Evolutionary conservation across 345 rosid species (phyloP), one percentile per base, ranked within the genome.

Genomic region (Cardamine resedifolia): DNA sequence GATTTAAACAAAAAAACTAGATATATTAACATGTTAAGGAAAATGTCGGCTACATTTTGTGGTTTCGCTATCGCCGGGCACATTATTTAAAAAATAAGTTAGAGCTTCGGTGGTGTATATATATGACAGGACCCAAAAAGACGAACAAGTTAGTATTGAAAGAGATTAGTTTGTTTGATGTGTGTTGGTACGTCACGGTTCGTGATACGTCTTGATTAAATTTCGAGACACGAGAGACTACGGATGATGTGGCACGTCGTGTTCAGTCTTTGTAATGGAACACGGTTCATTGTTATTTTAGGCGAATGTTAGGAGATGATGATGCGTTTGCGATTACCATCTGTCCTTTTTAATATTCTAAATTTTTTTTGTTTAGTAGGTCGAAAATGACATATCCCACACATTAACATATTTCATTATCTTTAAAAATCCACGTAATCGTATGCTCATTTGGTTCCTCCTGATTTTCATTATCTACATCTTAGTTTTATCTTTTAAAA

Each of bases 161-260:
- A 64, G 49, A 12, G 49, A 73, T 24, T 28, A 59, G 51, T 47
- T 66, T 27, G 66, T 66, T 48, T 57, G 24, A 15, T 58, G 34
- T 38, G 71, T 48, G 72, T 65, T 65, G 72, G 49, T 64, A 73
- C 43, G 71, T 57, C 71, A 57, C 10, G 51, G 51, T 65, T 64
- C 77, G 51, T 39, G 50, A 34, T 12, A 56, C 30, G 49, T 31
- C 39, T 64, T 26, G 47, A 28, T 55, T 43, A 18, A 53, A 31
- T 14, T 34, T 53, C 4, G 39, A 24, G 23, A 15, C 31, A 9
- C 48, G 30, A 45, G 30, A 48, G 50, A 31, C 58, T 36, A 19
- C 24, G 24, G 31, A 49, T 57, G 66, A 50, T 49, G 66, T 73
- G 57, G 48, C 27, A 56, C 7, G 48, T 34, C 39, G 49, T 57